These are phyloP conservation scores for Pseudocercospora vitis DNA, from an alignment of 2,329 filamentous ascomycete species.

Conservation along the genomic window DNA sequence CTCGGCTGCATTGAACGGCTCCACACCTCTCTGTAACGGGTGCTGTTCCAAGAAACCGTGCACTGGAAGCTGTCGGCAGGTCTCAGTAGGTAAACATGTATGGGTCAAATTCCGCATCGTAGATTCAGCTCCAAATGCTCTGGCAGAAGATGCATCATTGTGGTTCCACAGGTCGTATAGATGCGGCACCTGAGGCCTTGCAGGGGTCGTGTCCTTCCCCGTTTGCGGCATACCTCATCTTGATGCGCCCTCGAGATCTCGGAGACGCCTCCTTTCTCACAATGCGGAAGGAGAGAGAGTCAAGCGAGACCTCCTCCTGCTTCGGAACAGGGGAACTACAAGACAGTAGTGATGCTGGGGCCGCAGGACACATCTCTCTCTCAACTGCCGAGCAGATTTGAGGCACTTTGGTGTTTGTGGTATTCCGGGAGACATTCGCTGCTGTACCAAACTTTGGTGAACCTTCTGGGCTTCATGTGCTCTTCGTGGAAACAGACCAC, in stretches of 20 bases:
- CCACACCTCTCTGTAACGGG: too few species aligned
- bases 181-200: too few species aligned
- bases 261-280: neutral
- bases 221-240: neutral
- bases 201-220: neutral
- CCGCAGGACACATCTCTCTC: neutral
- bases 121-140: too few species aligned
- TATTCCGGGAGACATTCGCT: neutral
- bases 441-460: neutral
- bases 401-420: neutral
- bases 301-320: neutral
- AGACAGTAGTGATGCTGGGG: neutral
- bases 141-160: too few species aligned
- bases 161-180: too few species aligned
- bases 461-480: neutral
- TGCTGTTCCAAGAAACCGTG: too few species aligned
- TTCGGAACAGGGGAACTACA: neutral
- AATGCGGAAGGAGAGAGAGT: neutral
- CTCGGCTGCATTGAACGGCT: too few species aligned
- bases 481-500: neutral
- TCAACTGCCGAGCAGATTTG: conserved; percentile 1
- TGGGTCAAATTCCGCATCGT: neutral
- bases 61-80: too few species aligned
- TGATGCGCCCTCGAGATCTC: neutral
- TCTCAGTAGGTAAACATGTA: too few species aligned